Conservation (phyloP, 768 basidiomycete species). For the Mycena vitilis region DNA sequence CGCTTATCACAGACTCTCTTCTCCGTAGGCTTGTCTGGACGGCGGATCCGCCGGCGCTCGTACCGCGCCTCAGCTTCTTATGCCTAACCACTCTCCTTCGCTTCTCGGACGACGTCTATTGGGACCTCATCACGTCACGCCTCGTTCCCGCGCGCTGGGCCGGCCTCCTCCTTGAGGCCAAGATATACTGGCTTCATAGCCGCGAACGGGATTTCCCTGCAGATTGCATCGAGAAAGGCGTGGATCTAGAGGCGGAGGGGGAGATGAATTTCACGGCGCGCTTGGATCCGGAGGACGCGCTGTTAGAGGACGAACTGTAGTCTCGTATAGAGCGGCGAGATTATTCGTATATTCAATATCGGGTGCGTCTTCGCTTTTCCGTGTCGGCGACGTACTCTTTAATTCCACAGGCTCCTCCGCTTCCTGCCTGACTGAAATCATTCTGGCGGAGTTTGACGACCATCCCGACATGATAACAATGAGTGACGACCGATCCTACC, state of each 20-base stretch:
- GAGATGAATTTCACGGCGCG: constrained; percentile 5
- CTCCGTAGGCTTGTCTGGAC: background rate
- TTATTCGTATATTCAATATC: too few species aligned
- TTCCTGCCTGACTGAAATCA: too few species aligned
- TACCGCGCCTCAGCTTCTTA: constrained; percentile 16
- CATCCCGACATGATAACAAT: too few species aligned
- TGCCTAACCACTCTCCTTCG: constrained; percentile 2
- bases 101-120: constrained; percentile 15
- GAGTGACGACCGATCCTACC: too few species aligned
- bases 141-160: background rate
- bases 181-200: constrained; percentile 13
- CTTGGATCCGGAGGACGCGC: background rate
- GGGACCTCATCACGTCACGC: constrained; percentile 7
- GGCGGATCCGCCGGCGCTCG: background rate
- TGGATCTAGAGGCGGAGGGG: background rate
- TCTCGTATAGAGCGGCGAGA: too few species aligned
- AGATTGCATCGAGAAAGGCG: background rate
- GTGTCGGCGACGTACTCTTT: too few species aligned
- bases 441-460: too few species aligned
- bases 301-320: too few species aligned
- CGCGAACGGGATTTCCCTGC: background rate
- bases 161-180: background rate
- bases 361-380: too few species aligned
- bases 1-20: constrained; percentile 12
- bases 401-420: too few species aligned